Base-by-base conservation (phyloP, 805 yeast genomes). In the Kregervanrija pseudodelftensis region DNA sequence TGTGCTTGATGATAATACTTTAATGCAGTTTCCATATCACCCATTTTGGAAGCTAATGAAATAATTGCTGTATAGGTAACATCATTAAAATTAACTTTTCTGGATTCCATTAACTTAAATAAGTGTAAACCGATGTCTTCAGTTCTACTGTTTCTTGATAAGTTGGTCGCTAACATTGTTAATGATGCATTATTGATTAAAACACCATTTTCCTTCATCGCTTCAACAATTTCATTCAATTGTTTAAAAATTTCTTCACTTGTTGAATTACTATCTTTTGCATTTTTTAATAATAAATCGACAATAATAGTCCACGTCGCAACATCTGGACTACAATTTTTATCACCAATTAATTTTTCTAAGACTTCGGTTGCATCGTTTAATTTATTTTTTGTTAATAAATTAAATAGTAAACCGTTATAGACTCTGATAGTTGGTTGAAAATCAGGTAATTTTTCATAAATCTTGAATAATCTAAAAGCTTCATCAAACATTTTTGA, bases 301-400 rank as follows among this genome's bases (percentile, higher is more conserved):
- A 82, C 68, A 17, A 81, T 63, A 33, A 75, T 72, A 3, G 89
- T 74, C 61, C 77, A 77, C 2, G 90, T 81, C 13, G 78, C 78
- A 39, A 78, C 68, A 57, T 80, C 85, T 28, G 83, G 82, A 33
- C 67, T 54, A 17, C 81, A 59, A 3, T 64, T 57, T 22, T 64
- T 46, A 31, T 58, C 58, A 3, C 46, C 22, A 3, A 57, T 22
- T 77, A 80, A 73, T 46, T 66, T 65, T 32, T 69, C 64, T 36
- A 82, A 60, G 11, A 76, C 65, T n/a, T 66, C 68, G n/a, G 67
- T 65, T 4, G 82, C 82, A 39, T 67, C 67, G 30, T 65, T 69
- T 47, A 58, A 58, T 15, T 77, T 67, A 36, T 67, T 64, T 8
- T 44, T 47, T 33, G 65, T 63, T 14, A 74, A 64, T 43, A 75